A percentile compares a stretch with the other conserved stretches of the same genome.
Evolutionary conservation across 2,329 filamentous ascomycete species (phyloP).

Genomic region (Phoma sp.): DNA sequence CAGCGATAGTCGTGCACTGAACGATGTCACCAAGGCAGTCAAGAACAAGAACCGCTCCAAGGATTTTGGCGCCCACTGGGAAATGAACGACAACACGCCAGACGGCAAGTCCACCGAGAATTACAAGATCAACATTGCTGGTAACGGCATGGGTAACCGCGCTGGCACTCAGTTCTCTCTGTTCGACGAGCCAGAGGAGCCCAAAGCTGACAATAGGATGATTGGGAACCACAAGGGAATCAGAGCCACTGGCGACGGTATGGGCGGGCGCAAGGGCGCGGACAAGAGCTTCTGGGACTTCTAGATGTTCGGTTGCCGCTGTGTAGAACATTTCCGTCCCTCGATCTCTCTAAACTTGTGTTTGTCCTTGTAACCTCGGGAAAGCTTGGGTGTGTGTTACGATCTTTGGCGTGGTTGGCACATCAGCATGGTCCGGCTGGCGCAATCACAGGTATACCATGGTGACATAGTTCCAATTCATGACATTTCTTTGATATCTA

Average conservation of each 20-base stretch:
- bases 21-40: constrained; percentile 74
- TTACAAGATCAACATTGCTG: constrained; percentile 48
- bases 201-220: constrained; percentile 28
- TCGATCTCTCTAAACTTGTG: neutral
- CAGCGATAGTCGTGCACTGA: constrained; percentile 58
- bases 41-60: constrained; percentile 77
- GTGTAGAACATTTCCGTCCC: constrained; percentile 3
- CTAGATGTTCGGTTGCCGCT: constrained; percentile 11
- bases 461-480: constrained; percentile 12
- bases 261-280: constrained; percentile 50
- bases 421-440: constrained; percentile 8
- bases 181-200: constrained; percentile 39
- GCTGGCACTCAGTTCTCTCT: constrained; percentile 51
- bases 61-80: constrained; percentile 80
- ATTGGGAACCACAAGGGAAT: constrained; percentile 26
- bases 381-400: constrained; percentile 1
- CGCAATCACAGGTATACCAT: constrained; percentile 16
- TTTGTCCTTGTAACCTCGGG: neutral
- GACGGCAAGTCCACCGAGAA: constrained; percentile 47
- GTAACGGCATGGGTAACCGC: constrained; percentile 51
- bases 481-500: neutral
- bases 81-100: constrained; percentile 73
- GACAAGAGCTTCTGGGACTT: constrained; percentile 44
- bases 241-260: constrained; percentile 47
- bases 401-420: constrained; percentile 1